phyloP scores from a whole-genome alignment of 768 basidiomycete genomes.

The Hebeloma cylindrosporum region DNA sequence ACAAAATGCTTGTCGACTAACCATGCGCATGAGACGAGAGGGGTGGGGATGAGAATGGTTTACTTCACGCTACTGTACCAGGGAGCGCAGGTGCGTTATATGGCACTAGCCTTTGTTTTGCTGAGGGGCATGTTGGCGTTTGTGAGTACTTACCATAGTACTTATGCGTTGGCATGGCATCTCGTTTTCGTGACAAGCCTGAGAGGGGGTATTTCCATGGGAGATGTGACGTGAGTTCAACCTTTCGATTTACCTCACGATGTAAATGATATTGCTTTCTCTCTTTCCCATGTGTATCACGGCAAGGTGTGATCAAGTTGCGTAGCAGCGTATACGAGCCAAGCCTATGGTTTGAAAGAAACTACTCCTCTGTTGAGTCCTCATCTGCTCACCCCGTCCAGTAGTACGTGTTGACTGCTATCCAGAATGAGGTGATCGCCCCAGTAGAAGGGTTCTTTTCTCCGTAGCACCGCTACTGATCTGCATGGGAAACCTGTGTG shows the following conservation, averaged over 20 bases:
- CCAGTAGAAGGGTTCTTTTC: too few species aligned
- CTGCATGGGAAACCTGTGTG: too few species aligned
- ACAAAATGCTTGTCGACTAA: slow-evolving; percentile 79
- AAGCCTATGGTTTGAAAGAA: slow-evolving; percentile 4
- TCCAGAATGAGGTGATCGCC: slow-evolving; percentile 12
- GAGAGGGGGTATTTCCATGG: slow-evolving; percentile 21
- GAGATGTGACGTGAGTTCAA: slow-evolving; percentile 53
- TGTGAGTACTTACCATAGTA: slow-evolving; percentile 32
- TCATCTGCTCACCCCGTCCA: slow-evolving; percentile 10
- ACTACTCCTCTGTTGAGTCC: slow-evolving; percentile 12
- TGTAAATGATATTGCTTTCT: slow-evolving; percentile 47
- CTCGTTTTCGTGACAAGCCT: slow-evolving; percentile 22
- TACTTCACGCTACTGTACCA: slow-evolving; percentile 30
- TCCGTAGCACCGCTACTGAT: too few species aligned
- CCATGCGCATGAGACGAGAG: slow-evolving; percentile 17
- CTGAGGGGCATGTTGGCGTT: slow-evolving; percentile 43
- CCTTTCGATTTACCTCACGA: slow-evolving; percentile 45
- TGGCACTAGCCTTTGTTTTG: slow-evolving; percentile 46
- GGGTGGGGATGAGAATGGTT: slow-evolving; percentile 21
- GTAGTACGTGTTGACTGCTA: slow-evolving; percentile 14
- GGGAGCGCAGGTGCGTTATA: slow-evolving; percentile 62
- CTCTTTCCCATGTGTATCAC: slow-evolving; percentile 16
- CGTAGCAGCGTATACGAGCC: too few species aligned
- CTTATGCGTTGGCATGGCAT: slow-evolving; percentile 24
- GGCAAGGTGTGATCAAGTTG: slow-evolving; percentile 10